Evolutionary conservation across 1,284 basidiomycete genomes (phyloP), one percentile per base, ranked within the genome.

Genomic region (Grifola frondosa): DNA sequence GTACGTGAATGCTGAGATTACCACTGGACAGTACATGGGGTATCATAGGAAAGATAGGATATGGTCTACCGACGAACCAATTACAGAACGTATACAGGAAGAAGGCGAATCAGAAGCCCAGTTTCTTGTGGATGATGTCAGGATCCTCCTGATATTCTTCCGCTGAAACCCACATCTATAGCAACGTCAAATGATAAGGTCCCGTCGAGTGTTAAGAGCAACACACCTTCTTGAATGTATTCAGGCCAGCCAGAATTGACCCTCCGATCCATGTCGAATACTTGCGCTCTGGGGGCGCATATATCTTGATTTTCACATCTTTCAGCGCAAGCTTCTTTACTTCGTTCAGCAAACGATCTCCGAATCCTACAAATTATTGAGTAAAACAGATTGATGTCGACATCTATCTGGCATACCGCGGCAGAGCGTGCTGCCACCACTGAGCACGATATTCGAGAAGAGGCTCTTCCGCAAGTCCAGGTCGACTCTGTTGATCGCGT

Each of bases 261-360:
- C 96, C 96, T 40, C 97, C 97, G 58, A 99, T 99, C 97, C 97
- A 99, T 19, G 96, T 99, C 15, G 94, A 95, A 68, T 99, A 99
- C 71, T 99, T 99, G 51, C 97, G 85, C 68, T 99, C 97, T n/a
- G 97, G 97, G 22, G 97, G 97, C 11, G 97, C 97, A 58, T 93
- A 97, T 60, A 99, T 99, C 74, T 97, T 97, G 69, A 99, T 94
- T 76, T 98, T 98, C 62, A 96, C 84, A 57, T 99, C 97, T 61
- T 97, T 94, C 54, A 98, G 68, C n/a, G 94, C 91, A 34, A 97
- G 73, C 69, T 91, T 94, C 76, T 98, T 98, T 40, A 97, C 88
- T 69, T 99, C 97, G 59, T 91, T 90, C 45, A 99, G 73, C 48
- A 99, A 73, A 37, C 97, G 81, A 69, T 99, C 97, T 42, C 97